phyloP scores from a whole-genome alignment of 441 rosid species.

The Bocquillonia castaneifolia region DNA sequence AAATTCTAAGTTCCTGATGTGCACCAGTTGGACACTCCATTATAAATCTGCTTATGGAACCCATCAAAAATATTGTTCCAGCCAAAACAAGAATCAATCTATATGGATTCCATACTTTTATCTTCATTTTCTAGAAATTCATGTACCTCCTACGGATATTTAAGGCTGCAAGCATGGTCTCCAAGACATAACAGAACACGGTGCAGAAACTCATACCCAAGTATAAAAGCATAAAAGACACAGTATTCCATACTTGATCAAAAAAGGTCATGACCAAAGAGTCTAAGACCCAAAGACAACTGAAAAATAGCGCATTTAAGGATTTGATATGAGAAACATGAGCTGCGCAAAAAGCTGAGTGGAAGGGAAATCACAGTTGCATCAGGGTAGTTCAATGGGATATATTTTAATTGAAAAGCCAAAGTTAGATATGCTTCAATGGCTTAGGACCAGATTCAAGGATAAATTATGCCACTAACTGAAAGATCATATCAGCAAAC shows the following conservation, averaged over 20 bases:
- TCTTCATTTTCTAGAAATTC: not conserved
- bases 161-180: not conserved
- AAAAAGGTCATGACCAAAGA: not conserved
- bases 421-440: not conserved
- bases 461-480: not conserved
- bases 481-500: not conserved
- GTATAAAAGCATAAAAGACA: not conserved
- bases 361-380: not conserved
- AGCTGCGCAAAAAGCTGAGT: not conserved
- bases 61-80: not conserved
- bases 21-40: not conserved
- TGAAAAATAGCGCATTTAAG: not conserved
- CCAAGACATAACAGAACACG: not conserved
- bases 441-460: not conserved
- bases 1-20: not conserved
- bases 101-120: not conserved
- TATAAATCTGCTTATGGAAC: not conserved
- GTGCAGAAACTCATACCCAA: no score
- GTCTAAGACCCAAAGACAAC: not conserved
- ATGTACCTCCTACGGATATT: not conserved
- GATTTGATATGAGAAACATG: not conserved
- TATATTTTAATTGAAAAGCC: not conserved
- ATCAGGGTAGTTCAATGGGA: not conserved
- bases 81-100: not conserved
- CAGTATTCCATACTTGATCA: not conserved